Evolutionary conservation across 2,329 filamentous ascomycete genomes (phyloP), one percentile per base, ranked within the genome.

Genomic region (Cercospora sojina): DNA sequence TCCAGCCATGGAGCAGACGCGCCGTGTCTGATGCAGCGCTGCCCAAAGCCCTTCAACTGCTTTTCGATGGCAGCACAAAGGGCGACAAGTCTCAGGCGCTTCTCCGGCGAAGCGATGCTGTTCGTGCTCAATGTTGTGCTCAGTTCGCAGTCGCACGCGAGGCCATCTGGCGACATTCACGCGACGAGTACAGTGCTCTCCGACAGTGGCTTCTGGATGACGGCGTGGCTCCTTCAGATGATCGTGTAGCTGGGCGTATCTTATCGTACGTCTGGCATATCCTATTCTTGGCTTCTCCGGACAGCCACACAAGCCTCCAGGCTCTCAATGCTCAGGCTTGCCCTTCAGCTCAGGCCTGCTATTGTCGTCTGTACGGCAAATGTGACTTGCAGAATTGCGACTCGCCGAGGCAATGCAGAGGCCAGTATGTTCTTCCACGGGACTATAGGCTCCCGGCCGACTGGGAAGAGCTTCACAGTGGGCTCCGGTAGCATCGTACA

Each of bases 121-220:
- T 74, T 12, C 69, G 67, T 9, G 65, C 72, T 32, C 72, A 74
- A 62, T 87, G 85, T 72, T 87, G 84, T 75, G 85, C 84, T 10
- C 85, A 86, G 68, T 87, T 86, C 72, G 83, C 82, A 12, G 84
- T 86, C 23, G 78, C 81, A 3, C 76, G 82, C 5, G 78, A 82
- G 12, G 78, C 79, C 18, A 80, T 86, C 18, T 81, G 79, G 74
- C 80, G 81, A 65, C 83, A 85, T 73, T 79, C 79, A 0, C 77
- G 79, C 0, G 81, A 82, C 10, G 83, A 86, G 69, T 86, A 86
- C 70, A 71, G 83, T 13, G 83, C 72, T 25, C 59, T 86, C 61
- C 77, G 85, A 41, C 81, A 85, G 68, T 87, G 85, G 85, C 74
- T 87, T 35, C 74, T 84, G 7, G 82, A 84, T 72, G 80, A 66